phyloP scores from a whole-genome alignment of 106 monocot species.

The Dioscorea alata region DNA sequence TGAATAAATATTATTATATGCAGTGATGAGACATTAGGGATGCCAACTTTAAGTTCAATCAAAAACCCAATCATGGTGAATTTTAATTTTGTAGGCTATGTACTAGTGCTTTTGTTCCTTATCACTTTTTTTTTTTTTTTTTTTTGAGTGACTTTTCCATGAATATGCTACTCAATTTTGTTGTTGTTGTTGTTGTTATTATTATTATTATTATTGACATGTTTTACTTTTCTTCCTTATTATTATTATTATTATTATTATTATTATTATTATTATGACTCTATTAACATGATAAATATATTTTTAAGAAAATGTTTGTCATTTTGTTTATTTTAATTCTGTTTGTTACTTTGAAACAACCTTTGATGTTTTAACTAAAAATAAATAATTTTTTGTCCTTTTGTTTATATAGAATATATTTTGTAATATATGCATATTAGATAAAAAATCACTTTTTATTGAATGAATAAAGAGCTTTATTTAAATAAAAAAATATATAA shows the following conservation, averaged over 20 bases:
- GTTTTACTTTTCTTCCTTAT: background rate
- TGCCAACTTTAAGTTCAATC: conserved; percentile 10
- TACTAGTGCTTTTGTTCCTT: background rate
- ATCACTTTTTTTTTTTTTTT: too few species aligned
- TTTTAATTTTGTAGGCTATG: background rate
- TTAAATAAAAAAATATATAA: too few species aligned
- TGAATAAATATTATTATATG: background rate
- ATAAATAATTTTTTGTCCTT: too few species aligned
- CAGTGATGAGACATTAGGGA: background rate
- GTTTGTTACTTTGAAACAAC: too few species aligned
- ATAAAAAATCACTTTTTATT: too few species aligned
- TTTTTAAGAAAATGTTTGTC: too few species aligned
- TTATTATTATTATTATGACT: background rate
- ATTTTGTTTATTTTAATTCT: too few species aligned
- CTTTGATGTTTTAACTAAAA: too few species aligned
- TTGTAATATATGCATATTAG: too few species aligned
- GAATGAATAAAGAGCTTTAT: too few species aligned
- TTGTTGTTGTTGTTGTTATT: background rate
- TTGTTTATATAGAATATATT: too few species aligned
- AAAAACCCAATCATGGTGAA: conserved; percentile 7
- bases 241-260: background rate
- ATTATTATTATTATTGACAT: background rate
- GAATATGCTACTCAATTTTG: background rate
- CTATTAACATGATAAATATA: background rate
- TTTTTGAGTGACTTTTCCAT: background rate